These are phyloP conservation scores for Tephrocybe sp. DNA, from an alignment of 768 basidiomycete species.

Conservation along the genomic window DNA sequence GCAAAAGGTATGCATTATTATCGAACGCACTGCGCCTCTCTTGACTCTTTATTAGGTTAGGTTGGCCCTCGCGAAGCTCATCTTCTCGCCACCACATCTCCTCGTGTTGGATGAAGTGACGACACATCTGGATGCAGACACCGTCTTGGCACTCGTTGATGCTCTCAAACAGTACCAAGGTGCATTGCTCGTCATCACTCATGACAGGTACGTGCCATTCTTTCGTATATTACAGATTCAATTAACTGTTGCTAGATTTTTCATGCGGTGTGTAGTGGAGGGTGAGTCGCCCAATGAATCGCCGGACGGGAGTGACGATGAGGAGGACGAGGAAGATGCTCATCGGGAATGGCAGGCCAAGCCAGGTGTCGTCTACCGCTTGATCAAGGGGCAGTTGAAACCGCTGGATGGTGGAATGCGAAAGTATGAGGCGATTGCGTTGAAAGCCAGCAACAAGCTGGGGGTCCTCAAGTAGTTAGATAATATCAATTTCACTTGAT, in stretches of 20 bases:
- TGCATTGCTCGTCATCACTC: slow-evolving; percentile 62
- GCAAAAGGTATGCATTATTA: slow-evolving; percentile 38
- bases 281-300: slow-evolving; percentile 21
- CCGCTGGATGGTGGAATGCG: slow-evolving; percentile 23
- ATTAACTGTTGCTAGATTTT: slow-evolving; percentile 16
- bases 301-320: slow-evolving; percentile 14
- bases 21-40: neutral
- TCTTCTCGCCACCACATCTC: slow-evolving; percentile 54
- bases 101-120: slow-evolving; percentile 63
- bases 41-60: slow-evolving; percentile 40
- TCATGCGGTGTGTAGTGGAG: slow-evolving; percentile 29
- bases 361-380: slow-evolving; percentile 22
- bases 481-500: slow-evolving; percentile 9
- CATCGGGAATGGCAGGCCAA: slow-evolving; percentile 18
- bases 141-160: slow-evolving; percentile 53
- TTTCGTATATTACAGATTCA: too few species aligned
- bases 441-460: slow-evolving; percentile 16
- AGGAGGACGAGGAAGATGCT: slow-evolving; percentile 17
- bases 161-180: slow-evolving; percentile 53
- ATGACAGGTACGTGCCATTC: slow-evolving; percentile 37
- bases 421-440: slow-evolving; percentile 23
- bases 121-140: slow-evolving; percentile 66
- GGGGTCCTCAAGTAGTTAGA: slow-evolving; percentile 11
- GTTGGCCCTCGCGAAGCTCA: slow-evolving; percentile 54
- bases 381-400: slow-evolving; percentile 22